Conservation (phyloP, 768 basidiomycete species). For the Russula vinacea region DNA sequence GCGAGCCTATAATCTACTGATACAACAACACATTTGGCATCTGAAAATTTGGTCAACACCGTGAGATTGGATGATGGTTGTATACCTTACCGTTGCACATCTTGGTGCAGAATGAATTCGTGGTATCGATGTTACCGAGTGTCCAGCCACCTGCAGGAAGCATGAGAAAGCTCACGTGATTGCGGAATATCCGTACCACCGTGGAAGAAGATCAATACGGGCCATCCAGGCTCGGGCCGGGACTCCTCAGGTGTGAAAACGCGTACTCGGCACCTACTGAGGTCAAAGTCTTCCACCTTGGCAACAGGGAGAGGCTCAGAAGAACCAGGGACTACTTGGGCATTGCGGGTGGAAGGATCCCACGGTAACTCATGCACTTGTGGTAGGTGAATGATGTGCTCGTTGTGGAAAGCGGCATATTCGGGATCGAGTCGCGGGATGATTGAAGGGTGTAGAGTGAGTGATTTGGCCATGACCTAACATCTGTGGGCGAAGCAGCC, state of each 20-base stretch:
- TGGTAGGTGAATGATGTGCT: slow-evolving; percentile 44
- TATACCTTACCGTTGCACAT: slow-evolving; percentile 51
- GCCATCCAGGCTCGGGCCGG: slow-evolving; percentile 59
- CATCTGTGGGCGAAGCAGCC: slow-evolving; percentile 9
- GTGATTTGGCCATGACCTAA: slow-evolving; percentile 36
- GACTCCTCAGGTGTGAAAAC: slow-evolving; percentile 60
- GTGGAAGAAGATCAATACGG: slow-evolving; percentile 69
- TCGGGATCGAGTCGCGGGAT: slow-evolving; percentile 59
- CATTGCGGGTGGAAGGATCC: slow-evolving; percentile 55
- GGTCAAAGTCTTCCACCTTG: slow-evolving; percentile 48
- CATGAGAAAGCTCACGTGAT: not conserved
- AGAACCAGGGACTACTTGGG: slow-evolving; percentile 52
- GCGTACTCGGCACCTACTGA: slow-evolving; percentile 54
- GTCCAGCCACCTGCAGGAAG: slow-evolving; percentile 65
- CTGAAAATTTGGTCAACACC: slow-evolving; percentile 35
- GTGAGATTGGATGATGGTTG: slow-evolving; percentile 1
- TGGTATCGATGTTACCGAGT: slow-evolving; percentile 58
- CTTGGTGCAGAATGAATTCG: slow-evolving; percentile 59
- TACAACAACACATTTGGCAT: slow-evolving; percentile 58
- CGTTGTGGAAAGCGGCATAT: slow-evolving; percentile 61
- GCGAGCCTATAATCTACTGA: slow-evolving; percentile 71
- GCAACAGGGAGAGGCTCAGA: slow-evolving; percentile 57
- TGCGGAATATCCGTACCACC: slow-evolving; percentile 47
- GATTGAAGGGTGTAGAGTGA: slow-evolving; percentile 61
- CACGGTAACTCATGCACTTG: slow-evolving; percentile 59